Percentiles rank a stretch among this genome's conserved stretches.
Conservation (phyloP, 768 basidiomycete genomes). For the Leccinellum albellum region DNA sequence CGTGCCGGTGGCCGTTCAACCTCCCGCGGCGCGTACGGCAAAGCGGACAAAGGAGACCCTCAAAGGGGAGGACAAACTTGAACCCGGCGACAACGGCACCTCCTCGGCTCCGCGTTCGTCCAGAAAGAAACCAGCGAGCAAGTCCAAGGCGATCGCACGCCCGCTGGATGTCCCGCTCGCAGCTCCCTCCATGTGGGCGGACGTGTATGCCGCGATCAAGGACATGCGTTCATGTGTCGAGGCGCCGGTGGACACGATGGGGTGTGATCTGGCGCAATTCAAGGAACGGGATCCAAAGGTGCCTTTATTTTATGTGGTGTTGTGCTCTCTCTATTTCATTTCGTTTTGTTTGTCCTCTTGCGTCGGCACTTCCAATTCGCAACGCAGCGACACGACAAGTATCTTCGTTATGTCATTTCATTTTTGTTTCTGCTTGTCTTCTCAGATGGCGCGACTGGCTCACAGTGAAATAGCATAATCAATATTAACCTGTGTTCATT, state of each 20-base stretch:
- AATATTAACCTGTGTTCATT: background rate
- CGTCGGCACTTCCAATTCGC: background rate
- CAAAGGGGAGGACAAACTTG: background rate
- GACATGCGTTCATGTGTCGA: conserved; percentile 67
- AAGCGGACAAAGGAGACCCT: background rate
- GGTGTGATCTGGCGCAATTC: conserved; percentile 68
- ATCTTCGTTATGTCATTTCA: background rate
- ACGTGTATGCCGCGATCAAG: conserved; percentile 68
- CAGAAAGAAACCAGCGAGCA: conserved; percentile 41
- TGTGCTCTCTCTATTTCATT: too few species aligned
- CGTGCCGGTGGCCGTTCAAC: background rate
- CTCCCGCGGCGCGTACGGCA: background rate
- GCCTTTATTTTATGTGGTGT: conserved; percentile 7
- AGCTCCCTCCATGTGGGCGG: conserved; percentile 61
- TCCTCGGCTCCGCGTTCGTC: background rate
- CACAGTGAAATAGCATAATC: too few species aligned
- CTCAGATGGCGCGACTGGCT: background rate
- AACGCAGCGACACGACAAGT: background rate
- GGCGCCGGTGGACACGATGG: conserved; percentile 94
- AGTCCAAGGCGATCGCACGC: conserved; percentile 53
- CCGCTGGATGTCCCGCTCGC: conserved; percentile 60
- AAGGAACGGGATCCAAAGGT: conserved; percentile 69
- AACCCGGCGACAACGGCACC: background rate
- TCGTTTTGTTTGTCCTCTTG: background rate
- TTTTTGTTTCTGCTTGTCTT: background rate